phyloP scores from a whole-genome alignment of 1,284 basidiomycete species.

The Chondrostereum purpureum region DNA sequence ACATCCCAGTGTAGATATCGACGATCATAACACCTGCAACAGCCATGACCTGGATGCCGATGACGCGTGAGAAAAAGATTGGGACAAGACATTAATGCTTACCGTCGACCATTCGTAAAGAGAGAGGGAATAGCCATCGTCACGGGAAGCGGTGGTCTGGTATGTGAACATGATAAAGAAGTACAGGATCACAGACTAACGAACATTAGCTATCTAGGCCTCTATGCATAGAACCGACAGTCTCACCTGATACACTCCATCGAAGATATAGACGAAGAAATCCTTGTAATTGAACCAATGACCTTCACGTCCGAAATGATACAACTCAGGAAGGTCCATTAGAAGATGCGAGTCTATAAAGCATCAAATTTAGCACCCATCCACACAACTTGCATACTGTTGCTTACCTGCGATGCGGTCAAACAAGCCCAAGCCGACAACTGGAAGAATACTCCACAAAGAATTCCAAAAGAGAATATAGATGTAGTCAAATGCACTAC shows the following conservation, averaged over 20 bases:
- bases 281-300: slow-evolving; percentile 77
- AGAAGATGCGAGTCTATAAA: slow-evolving; percentile 72
- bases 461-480: slow-evolving; percentile 99
- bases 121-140: slow-evolving; percentile 77
- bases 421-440: slow-evolving; percentile 92
- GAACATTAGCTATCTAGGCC: too few species aligned
- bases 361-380: background rate
- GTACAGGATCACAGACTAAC: slow-evolving; percentile 78
- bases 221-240: background rate
- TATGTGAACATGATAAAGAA: slow-evolving; percentile 89
- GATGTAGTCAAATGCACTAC: slow-evolving; percentile 83
- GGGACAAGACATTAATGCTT: slow-evolving; percentile 23
- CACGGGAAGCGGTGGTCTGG: slow-evolving; percentile 61
- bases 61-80: background rate
- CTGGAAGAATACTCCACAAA: slow-evolving; percentile 93
- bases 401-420: slow-evolving; percentile 79
- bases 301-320: slow-evolving; percentile 76
- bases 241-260: slow-evolving; percentile 77
- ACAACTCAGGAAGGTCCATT: slow-evolving; percentile 96
- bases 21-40: slow-evolving; percentile 77
- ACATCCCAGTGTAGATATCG: slow-evolving; percentile 88
- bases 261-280: slow-evolving; percentile 83
- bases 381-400: too few species aligned
- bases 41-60: slow-evolving; percentile 61
- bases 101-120: slow-evolving; percentile 87